phyloP scores from a whole-genome alignment of 2,329 filamentous ascomycete genomes.

The Fusarium staphyleae region DNA sequence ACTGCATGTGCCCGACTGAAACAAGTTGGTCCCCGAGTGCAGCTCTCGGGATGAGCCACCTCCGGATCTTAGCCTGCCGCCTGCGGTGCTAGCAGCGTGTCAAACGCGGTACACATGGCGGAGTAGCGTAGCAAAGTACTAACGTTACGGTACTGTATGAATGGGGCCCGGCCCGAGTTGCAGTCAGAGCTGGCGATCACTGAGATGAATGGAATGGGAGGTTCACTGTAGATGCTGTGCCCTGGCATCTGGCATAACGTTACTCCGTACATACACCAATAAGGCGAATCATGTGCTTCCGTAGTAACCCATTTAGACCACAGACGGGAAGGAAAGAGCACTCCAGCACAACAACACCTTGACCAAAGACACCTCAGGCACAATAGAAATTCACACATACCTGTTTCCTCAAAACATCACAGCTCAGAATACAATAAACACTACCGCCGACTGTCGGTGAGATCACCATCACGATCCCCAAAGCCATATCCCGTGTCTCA shows the following conservation, averaged over 20 bases:
- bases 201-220: no score
- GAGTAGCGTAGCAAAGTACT: background rate
- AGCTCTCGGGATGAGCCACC: constrained; percentile 44
- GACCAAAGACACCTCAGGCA: no score
- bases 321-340: no score
- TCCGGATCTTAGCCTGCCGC: constrained; percentile 40
- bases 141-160: background rate
- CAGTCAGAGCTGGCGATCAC: background rate
- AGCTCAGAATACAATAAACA: background rate
- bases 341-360: no score
- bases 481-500: constrained; percentile 2
- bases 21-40: constrained; percentile 33
- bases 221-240: no score
- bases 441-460: background rate
- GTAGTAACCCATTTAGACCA: no score
- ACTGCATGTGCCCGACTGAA: constrained; percentile 39
- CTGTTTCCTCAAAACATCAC: background rate
- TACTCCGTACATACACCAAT: no score
- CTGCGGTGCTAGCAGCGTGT: constrained; percentile 26
- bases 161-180: background rate
- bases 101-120: background rate
- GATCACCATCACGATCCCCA: constrained; percentile 3
- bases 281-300: no score
- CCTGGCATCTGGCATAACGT: no score
- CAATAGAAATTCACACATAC: background rate